A percentile compares a stretch with the other conserved stretches of the same genome.
These are phyloP conservation scores for Saccharomyces hybrid DNA, from an alignment of 1,139 yeast species.

Conservation along the genomic window DNA sequence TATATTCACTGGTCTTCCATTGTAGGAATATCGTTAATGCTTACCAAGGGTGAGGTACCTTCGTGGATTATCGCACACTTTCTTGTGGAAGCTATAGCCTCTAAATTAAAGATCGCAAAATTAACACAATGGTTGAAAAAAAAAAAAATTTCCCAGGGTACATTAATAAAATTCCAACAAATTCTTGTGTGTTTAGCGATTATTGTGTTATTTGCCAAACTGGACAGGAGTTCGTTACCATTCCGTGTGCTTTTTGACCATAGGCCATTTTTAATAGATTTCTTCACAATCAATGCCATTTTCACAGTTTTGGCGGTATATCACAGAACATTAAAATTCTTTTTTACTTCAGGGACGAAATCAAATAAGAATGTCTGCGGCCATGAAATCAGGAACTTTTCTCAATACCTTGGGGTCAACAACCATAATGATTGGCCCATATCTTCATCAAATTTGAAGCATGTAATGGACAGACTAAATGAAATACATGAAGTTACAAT, in stretches of 20 bases:
- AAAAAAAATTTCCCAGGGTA: not conserved
- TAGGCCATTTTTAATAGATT: slow-evolving; percentile 14
- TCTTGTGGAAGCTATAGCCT: not conserved
- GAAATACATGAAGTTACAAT: slow-evolving; percentile 22
- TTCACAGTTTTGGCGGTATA: slow-evolving; percentile 18
- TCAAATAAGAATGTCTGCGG: not conserved
- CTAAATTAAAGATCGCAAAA: not conserved
- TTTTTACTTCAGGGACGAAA: slow-evolving; percentile 6
- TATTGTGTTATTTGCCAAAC: slow-evolving; percentile 9
- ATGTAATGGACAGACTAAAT: slow-evolving; percentile 18
- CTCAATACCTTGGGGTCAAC: slow-evolving; percentile 1
- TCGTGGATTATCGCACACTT: not conserved
- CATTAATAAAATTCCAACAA: slow-evolving; percentile 9
- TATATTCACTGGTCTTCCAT: not conserved
- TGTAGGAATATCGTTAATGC: not conserved
- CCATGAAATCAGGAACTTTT: not conserved
- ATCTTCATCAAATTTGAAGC: slow-evolving; percentile 14
- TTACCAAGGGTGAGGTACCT: not conserved
- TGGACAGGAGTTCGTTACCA: not conserved
- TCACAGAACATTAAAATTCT: slow-evolving; percentile 8
- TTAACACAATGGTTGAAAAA: not conserved
- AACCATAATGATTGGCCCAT: slow-evolving; percentile 9
- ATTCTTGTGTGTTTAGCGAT: slow-evolving; percentile 10
- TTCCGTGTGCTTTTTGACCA: slow-evolving; percentile 12
- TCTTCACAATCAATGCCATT: slow-evolving; percentile 11